Evolutionary conservation across 2,329 filamentous ascomycete genomes (phyloP).

Genomic region (Meredithiella fracta): DNA sequence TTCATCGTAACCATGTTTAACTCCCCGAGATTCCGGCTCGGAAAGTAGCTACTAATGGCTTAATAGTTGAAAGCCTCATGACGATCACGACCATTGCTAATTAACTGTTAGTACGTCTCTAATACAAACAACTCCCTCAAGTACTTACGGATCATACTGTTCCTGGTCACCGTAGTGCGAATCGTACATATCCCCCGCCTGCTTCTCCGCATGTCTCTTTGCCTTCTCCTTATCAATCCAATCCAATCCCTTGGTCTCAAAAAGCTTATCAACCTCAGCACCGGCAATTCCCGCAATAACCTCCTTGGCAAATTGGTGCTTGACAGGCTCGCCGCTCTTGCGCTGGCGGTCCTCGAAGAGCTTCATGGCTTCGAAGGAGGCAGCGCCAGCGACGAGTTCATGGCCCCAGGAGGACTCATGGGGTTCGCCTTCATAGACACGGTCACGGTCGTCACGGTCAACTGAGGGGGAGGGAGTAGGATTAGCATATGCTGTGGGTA

Average conservation of each 20-base stretch:
- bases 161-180: slow-evolving; percentile 38
- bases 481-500: too few relatives aligned
- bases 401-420: slow-evolving; percentile 47
- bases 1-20: background rate
- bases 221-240: slow-evolving; percentile 40
- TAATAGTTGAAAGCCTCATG: slow-evolving; percentile 13
- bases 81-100: slow-evolving; percentile 4
- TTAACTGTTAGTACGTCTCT: background rate
- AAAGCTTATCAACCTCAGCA: slow-evolving; percentile 59
- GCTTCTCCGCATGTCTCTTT: slow-evolving; percentile 40
- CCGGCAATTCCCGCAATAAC: slow-evolving; percentile 54
- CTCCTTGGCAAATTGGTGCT: slow-evolving; percentile 64
- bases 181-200: slow-evolving; percentile 44
- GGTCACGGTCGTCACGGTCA: slow-evolving; percentile 11
- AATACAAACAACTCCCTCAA: background rate
- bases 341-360: slow-evolving; percentile 62
- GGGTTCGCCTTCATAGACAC: slow-evolving; percentile 18
- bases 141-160: slow-evolving; percentile 41
- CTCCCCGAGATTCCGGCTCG: background rate
- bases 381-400: slow-evolving; percentile 59
- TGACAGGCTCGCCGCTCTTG: slow-evolving; percentile 45
- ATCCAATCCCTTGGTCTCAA: slow-evolving; percentile 53
- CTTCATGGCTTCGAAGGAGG: slow-evolving; percentile 67
- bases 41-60: too few relatives aligned
- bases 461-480: slow-evolving; percentile 1